Base-by-base conservation (phyloP, 768 basidiomycete species). In the Scleroderma bovista region DNA sequence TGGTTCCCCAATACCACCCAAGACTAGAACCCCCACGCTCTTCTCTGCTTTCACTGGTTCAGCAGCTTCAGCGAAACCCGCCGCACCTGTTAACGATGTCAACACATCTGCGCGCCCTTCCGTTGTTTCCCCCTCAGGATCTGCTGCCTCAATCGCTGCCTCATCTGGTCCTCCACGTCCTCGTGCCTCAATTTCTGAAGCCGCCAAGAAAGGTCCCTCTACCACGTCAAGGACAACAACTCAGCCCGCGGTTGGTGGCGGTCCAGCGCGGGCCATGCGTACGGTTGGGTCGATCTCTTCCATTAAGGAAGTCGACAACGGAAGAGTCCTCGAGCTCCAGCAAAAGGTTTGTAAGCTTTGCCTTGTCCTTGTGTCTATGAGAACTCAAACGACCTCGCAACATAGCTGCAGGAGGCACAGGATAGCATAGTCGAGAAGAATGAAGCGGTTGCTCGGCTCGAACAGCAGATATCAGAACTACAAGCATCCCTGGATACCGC, bases 171-270 rank as follows among this genome's bases (percentile, higher is more conserved):
- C 71, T 11, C 47, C 73, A 42, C 78, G 81, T 17, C 83, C 88
- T 50, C 81, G 85, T 55, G 80, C 85, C 20, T 75, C 80, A 15
- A 74, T 88, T 36, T 80, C 86, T 15, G 87, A 86, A 22, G 78
- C 77, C 23, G 75, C 78, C 32, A 83, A 74, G 68, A 79, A 78
- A 57, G 63, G 78, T 7, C 67, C 68, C 32, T 56, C 70, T 22
- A 65, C 69, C 22, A 69, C 77, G 20, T 71, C 74, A 31, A 69
- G 71, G 50, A 79, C 69, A 58, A 51, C 77, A 33, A 58, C 70
- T 12, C 58, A 55, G 16, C 44, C 47, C 19, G 41, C 53, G 17
- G 53, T 26, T 16, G 57, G 67, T 19, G 58, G 63, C n/a, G 44
- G 62, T 8, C 60, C 70, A 13, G 49, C 77, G 23, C 77, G 71